Base-by-base conservation (phyloP, 768 basidiomycete species). In the Leccinum fibrillosum region DNA sequence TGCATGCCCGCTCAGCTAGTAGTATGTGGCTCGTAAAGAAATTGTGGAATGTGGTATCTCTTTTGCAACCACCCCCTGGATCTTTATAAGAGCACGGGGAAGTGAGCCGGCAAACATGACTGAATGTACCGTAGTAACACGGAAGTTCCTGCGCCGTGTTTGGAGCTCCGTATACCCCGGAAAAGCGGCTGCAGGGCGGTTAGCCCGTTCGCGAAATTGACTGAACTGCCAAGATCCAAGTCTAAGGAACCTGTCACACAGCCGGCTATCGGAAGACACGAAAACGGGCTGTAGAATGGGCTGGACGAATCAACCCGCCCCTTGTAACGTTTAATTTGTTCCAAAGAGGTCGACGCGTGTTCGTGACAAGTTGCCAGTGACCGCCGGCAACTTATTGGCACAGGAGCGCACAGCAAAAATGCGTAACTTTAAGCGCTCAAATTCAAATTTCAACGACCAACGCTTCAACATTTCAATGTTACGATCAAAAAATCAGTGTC, bases 1-100 rank as follows among this genome's bases (percentile, higher is more conserved):
- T 26, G 53, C 62, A 69, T 68, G 32, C 5, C 35, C 28, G 11
- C 52, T 42, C n/a, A 42, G n/a, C n/a, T n/a, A 19, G 34, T 35
- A 15, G n/a, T 44, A 8, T 10, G 53, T 21, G 21, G 48, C 49
- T 44, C 11, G 25, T 45, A 9, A 19, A 44, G 8, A 44, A 19
- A 44, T 44, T 5, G 42, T 44, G 21, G 45, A 47, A 23, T 21
- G 19, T 19, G 19, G 45, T 42, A 19, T 42, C 10, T 19, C n/a
- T n/a, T 42, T 42, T 42, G 10, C 6, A 11, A 19, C 39, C 17
- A 42, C n/a, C 5, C 39, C 39, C 39, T n/a, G 39, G 39, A 42
- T 6, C 8, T 42, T 42, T 42, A 42, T 42, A 42, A 42, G 39
- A 11, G 10, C 37, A 17, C 37, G 17, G 37, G 37, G 17, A 39